Conservation (phyloP, 768 basidiomycete genomes). For the Serendipita sp. region DNA sequence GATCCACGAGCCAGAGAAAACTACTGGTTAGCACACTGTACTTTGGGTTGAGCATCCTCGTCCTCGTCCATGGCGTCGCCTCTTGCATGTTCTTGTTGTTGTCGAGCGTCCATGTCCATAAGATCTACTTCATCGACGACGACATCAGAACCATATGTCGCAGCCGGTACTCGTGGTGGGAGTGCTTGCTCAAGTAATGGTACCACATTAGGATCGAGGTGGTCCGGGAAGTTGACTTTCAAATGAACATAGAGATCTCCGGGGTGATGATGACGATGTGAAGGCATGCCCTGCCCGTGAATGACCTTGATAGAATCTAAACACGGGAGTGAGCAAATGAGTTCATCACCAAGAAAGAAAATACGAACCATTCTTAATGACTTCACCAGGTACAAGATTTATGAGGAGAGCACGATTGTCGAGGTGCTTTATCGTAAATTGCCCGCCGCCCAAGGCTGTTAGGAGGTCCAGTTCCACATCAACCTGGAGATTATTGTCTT, state of each 20-base stretch:
- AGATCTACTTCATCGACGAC: slow-evolving; percentile 72
- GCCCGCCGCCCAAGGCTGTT: slow-evolving; percentile 84
- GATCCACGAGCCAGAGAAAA: background rate
- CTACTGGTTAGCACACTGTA: slow-evolving; percentile 89
- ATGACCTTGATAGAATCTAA: slow-evolving; percentile 45
- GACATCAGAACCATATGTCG: slow-evolving; percentile 49
- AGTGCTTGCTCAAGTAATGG: slow-evolving; percentile 69
- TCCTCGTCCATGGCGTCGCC: slow-evolving; percentile 85
- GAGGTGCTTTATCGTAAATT: slow-evolving; percentile 77
- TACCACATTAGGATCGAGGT: slow-evolving; percentile 48
- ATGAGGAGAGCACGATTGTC: slow-evolving; percentile 83
- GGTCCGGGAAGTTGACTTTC: slow-evolving; percentile 76
- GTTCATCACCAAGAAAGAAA: background rate
- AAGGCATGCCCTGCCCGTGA: slow-evolving; percentile 94
- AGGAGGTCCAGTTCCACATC: slow-evolving; percentile 88
- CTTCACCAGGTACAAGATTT: slow-evolving; percentile 71
- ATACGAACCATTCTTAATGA: slow-evolving; percentile 76
- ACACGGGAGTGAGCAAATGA: slow-evolving; percentile 1
- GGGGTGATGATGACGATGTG: slow-evolving; percentile 89
- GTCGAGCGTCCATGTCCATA: slow-evolving; percentile 58
- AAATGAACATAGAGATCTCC: slow-evolving; percentile 86
- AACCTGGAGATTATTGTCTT: slow-evolving; percentile 70
- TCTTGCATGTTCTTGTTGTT: slow-evolving; percentile 27
- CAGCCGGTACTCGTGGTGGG: slow-evolving; percentile 53
- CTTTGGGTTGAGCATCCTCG: slow-evolving; percentile 56